phyloP scores from a whole-genome alignment of 768 basidiomycete species.

The Suillus subaureus region DNA sequence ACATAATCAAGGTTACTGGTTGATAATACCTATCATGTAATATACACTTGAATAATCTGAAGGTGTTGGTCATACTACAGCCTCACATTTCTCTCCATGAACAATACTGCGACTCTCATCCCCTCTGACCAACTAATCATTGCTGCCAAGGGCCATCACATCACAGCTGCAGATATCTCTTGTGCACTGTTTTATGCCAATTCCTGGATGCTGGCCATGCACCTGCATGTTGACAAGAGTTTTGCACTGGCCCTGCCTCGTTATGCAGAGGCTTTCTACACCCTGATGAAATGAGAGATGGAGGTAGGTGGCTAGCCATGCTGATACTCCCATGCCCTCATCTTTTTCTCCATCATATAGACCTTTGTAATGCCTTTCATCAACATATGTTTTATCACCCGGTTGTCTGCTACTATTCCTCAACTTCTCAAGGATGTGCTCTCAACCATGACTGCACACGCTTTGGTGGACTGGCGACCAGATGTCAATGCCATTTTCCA shows the following conservation, averaged over 20 bases:
- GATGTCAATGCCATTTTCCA: background rate
- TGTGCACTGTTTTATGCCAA: background rate
- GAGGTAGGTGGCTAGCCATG: background rate
- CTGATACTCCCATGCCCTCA: background rate
- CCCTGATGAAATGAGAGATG: background rate
- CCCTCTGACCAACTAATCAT: too few relatives aligned
- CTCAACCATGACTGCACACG: background rate
- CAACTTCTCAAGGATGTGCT: background rate
- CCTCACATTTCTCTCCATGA: too few relatives aligned
- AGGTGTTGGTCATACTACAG: too few relatives aligned
- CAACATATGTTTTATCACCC: background rate
- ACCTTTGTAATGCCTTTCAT: background rate
- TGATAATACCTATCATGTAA: too few relatives aligned
- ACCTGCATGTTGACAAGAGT: background rate
- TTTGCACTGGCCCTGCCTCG: background rate
- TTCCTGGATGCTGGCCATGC: background rate
- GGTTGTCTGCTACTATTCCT: background rate
- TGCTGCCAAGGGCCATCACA: background rate
- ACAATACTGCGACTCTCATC: too few relatives aligned
- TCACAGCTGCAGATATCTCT: slow-evolving; percentile 1
- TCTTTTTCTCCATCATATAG: background rate
- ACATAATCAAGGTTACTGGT: too few relatives aligned
- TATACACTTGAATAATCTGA: too few relatives aligned
- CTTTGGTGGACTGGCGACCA: background rate
- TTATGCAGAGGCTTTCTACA: background rate